phyloP scores from a whole-genome alignment of 495 filamentous ascomycete species.

The Penicillium nucicola region DNA sequence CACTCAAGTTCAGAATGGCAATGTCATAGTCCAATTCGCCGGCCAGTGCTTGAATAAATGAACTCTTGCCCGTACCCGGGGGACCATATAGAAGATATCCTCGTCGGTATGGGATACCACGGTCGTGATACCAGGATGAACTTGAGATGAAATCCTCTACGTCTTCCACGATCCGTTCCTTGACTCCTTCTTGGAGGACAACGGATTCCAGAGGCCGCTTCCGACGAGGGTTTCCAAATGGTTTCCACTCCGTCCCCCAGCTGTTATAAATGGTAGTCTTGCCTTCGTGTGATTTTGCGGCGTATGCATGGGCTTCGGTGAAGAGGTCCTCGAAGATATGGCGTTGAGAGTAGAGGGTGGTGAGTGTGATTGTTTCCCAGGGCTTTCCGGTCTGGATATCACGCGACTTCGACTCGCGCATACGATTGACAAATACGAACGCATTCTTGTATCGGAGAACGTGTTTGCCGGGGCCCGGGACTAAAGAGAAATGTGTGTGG shows the following conservation, averaged over 20 bases:
- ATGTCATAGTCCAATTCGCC: constrained; percentile 92
- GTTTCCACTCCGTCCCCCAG: constrained; percentile 74
- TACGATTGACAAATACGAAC: constrained; percentile 79
- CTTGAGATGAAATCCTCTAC: constrained; percentile 78
- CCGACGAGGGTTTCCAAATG: constrained; percentile 81
- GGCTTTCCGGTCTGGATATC: constrained; percentile 76
- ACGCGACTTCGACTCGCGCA: constrained; percentile 71
- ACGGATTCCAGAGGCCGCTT: constrained; percentile 89
- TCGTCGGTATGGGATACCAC: constrained; percentile 90
- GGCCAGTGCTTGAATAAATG: constrained; percentile 92
- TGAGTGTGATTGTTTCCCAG: constrained; percentile 91
- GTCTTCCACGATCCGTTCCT: constrained; percentile 80
- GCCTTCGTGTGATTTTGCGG: constrained; percentile 74
- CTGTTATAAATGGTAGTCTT: constrained; percentile 91
- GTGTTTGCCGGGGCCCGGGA: constrained; percentile 86
- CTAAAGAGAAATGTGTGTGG: constrained; percentile 77
- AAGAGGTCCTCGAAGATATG: constrained; percentile 86
- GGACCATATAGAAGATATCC: constrained; percentile 94
- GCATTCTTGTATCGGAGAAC: constrained; percentile 80
- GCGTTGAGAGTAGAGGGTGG: constrained; percentile 83
- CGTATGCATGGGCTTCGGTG: constrained; percentile 75
- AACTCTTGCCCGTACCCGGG: constrained; percentile 92
- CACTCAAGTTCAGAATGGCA: constrained; percentile 88
- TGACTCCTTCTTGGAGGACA: constrained; percentile 79
- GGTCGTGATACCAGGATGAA: constrained; percentile 85